Base-by-base conservation (phyloP, 2,329 filamentous ascomycete species). In the Celoporthe dispersa region DNA sequence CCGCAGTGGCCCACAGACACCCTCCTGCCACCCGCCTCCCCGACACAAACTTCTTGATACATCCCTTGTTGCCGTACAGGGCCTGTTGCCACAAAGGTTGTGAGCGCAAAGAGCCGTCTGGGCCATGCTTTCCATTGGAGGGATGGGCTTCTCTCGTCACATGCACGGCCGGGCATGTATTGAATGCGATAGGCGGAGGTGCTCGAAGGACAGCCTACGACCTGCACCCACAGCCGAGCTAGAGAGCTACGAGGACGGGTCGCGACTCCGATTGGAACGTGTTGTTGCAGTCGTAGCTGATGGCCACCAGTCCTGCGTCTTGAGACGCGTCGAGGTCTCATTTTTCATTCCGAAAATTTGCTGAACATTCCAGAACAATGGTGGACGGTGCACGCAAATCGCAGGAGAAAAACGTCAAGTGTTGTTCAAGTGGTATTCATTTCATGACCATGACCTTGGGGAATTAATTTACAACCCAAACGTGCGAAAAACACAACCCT, bases 401-500 rank as follows among this genome's bases (percentile, higher is more conserved):
- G 37, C 41, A 33, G 9, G 25, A 64, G 25, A 25, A 16, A 51
- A 19, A 16, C 19, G 25, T 5, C 3, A 48, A 48, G 6, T 71
- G 69, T 79, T 81, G 77, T 84, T 85, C 78, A 81, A 79, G 83
- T 81, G 83, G 79, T 84, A 81, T 84, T 86, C 84, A 87, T 83
- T 88, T 88, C 86, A 84, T 89, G 82, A 87, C 86, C 67, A 84
- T 87, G 84, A 85, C 86, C 88, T 86, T 88, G 87, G 87, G n/a
- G 85, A 86, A 87, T 88, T 90, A 91, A 89, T 91, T 88, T 91
- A 91, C 89, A 91, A 88, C 87, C 88, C 86, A 81, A 84, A 87
- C 84, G 81, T 84, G 80, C 85, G 39, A 84, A 82, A 82, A 81
- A 84, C 85, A 81, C 85, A 88, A 87, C 89, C 83, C 89, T 87